These are phyloP conservation scores for Phialocephala sp. DNA, from an alignment of 2,329 filamentous ascomycete genomes.

Conservation along the genomic window DNA sequence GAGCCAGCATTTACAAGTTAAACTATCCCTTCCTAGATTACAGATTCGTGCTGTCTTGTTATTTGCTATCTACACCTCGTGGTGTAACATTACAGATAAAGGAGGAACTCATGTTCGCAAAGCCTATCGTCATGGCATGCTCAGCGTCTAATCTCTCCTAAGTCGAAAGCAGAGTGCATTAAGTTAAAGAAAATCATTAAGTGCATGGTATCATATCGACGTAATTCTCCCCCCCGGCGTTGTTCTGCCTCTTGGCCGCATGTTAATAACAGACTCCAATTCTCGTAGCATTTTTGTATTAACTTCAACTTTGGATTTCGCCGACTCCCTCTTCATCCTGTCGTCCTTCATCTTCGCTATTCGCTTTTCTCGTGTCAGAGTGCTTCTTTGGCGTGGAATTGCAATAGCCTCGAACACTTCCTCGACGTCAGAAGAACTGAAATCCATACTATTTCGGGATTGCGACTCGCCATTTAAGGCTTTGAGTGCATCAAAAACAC, in stretches of 20 bases:
- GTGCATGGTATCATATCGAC: slow-evolving; percentile 42
- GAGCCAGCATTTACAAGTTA: background rate
- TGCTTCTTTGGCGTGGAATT: slow-evolving; percentile 70
- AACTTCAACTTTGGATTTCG: slow-evolving; percentile 77
- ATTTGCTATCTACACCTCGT: background rate
- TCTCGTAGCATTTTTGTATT: slow-evolving; percentile 91
- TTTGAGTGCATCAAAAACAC: slow-evolving; percentile 73
- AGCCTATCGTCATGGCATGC: slow-evolving; percentile 6
- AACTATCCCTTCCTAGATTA: background rate
- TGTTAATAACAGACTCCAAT: slow-evolving; percentile 84
- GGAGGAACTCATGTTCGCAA: background rate
- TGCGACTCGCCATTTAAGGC: slow-evolving; percentile 76
- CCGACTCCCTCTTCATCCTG: slow-evolving; percentile 72
- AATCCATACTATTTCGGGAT: slow-evolving; percentile 55
- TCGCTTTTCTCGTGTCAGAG: slow-evolving; percentile 83
- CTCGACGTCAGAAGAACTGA: slow-evolving; percentile 65
- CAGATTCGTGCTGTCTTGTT: background rate
- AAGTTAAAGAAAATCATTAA: slow-evolving; percentile 36
- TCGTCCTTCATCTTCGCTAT: slow-evolving; percentile 90
- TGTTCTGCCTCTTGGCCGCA: slow-evolving; percentile 49
- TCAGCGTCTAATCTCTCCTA: background rate
- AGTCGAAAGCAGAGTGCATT: slow-evolving; percentile 8
- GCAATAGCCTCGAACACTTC: slow-evolving; percentile 94
- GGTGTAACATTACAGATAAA: slow-evolving; percentile 10
- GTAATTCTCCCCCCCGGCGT: slow-evolving; percentile 39